Evolutionary conservation across 495 filamentous ascomycete genomes (phyloP), one percentile per base, ranked within the genome.

Genomic region (Hypoxylon fragiforme): DNA sequence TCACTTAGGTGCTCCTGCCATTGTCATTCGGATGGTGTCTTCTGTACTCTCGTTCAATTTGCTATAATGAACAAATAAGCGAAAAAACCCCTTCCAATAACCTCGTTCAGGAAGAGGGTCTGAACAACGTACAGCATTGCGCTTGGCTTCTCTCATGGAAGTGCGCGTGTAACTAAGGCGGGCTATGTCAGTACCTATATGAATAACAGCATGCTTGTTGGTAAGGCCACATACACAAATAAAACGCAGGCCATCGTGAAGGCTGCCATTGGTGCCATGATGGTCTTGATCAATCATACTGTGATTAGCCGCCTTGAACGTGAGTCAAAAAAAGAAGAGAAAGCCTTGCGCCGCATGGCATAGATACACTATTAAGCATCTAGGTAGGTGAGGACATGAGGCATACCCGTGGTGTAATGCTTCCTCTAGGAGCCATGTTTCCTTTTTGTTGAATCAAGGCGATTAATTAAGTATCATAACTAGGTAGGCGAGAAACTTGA

Each of bases 161-260:
- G 70, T 66, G 13, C 74, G 60, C 1, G 73, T 66, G 50, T 77
- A 78, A 19, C 70, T 72, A 47, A 34, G n/a, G n/a, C 19, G 15
- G 11, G 26, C 8, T 54, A 13, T 11, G 59, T 56, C 30, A 60
- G 42, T 38, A 16, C 13, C 7, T 16, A 12, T 15, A 30, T 16
- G 8, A n/a, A n/a, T n/a, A n/a, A n/a, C n/a, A n/a, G n/a, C 6
- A 44, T n/a, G n/a, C n/a, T n/a, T n/a, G n/a, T n/a, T n/a, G n/a
- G n/a, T n/a, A n/a, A n/a, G n/a, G n/a, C n/a, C 12, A 49, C 70
- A 28, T 50, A 71, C 65, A 66, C 62, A 40, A 79, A 74, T 16
- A 79, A 56, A 6, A 79, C 28, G 12, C 65, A 67, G 4, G 76
- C 76, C 76, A 79, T 79, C 2, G 71, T 76, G 38, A 78, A 77